phyloP scores from a whole-genome alignment of 202 grass and related monocot genomes.

The Musa balbisiana region DNA sequence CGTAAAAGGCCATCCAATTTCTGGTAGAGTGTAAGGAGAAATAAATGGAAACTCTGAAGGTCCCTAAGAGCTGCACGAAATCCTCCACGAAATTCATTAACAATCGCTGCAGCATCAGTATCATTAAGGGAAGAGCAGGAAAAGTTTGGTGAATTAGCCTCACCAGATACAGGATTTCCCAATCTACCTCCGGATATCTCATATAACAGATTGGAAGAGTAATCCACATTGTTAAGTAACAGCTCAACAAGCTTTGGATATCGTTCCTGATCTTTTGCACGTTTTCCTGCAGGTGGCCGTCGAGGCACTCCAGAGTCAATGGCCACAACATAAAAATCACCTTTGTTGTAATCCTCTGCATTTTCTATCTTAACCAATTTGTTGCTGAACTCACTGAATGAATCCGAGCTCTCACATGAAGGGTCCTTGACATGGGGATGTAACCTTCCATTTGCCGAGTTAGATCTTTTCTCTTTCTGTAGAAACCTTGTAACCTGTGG shows the following conservation, averaged over 20 bases:
- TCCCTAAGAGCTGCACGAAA: constrained; percentile 88
- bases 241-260: constrained; percentile 88
- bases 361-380: constrained; percentile 13
- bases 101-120: constrained; percentile 34
- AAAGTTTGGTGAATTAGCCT: constrained; percentile 30
- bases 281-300: constrained; percentile 67
- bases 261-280: constrained; percentile 69
- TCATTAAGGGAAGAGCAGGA: constrained; percentile 43
- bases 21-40: constrained; percentile 84
- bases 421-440: constrained; percentile 24
- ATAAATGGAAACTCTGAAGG: constrained; percentile 79
- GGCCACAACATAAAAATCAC: constrained; percentile 51
- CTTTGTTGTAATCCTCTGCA: constrained; percentile 19
- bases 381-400: background rate
- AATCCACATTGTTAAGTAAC: constrained; percentile 65
- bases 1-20: constrained; percentile 78
- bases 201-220: constrained; percentile 58
- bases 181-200: constrained; percentile 76
- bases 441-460: constrained; percentile 38
- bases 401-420: constrained; percentile 29
- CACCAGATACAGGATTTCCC: constrained; percentile 42
- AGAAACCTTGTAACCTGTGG: constrained; percentile 32
- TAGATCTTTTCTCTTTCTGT: constrained; percentile 43
- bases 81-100: constrained; percentile 88
- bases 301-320: constrained; percentile 88